Conservation (phyloP, 2,329 filamentous ascomycete species). For the Epichloe elymi region DNA sequence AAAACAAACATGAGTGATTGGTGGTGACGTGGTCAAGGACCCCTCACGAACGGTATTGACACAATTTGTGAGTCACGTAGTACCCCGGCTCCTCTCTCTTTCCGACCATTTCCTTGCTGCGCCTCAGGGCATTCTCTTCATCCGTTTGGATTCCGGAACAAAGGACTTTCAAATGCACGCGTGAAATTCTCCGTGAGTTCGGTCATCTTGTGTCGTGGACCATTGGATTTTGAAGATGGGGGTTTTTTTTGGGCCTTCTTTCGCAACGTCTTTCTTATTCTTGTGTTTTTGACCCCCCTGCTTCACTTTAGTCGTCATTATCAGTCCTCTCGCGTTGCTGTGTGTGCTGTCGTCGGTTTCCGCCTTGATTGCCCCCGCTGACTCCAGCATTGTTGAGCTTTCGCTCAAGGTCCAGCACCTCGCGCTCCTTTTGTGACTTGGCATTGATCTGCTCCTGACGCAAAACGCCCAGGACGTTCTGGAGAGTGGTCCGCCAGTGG, state of each 20-base stretch:
- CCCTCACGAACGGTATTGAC: not conserved
- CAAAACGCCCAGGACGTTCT: conserved; percentile 65
- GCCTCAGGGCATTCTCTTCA: too few relatives aligned
- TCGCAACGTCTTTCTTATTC: not conserved
- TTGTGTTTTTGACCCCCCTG: conserved; percentile 4
- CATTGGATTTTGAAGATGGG: too few relatives aligned
- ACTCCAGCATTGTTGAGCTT: conserved; percentile 39
- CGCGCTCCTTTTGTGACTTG: conserved; percentile 63
- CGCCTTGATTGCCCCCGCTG: conserved; percentile 18
- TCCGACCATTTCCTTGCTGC: too few relatives aligned
- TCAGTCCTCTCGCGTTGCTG: conserved; percentile 37
- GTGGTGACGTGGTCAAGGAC: not conserved
- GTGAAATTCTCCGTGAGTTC: too few relatives aligned
- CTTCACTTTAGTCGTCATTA: conserved; percentile 37
- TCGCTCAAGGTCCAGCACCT: conserved; percentile 56
- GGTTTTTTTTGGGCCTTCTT: not conserved
- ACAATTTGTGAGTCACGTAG: not conserved
- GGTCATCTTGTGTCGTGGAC: too few relatives aligned
- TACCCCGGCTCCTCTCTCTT: too few relatives aligned
- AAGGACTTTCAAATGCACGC: too few relatives aligned
- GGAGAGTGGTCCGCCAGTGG: conserved; percentile 76
- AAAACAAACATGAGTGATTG: too few relatives aligned
- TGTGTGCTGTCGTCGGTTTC: conserved; percentile 22
- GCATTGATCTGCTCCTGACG: conserved; percentile 71
- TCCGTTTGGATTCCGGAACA: too few relatives aligned